A percentile compares a stretch with the other conserved stretches of the same genome.
phyloP scores from a whole-genome alignment of 1,284 basidiomycete species.

The Irpex lacteus region DNA sequence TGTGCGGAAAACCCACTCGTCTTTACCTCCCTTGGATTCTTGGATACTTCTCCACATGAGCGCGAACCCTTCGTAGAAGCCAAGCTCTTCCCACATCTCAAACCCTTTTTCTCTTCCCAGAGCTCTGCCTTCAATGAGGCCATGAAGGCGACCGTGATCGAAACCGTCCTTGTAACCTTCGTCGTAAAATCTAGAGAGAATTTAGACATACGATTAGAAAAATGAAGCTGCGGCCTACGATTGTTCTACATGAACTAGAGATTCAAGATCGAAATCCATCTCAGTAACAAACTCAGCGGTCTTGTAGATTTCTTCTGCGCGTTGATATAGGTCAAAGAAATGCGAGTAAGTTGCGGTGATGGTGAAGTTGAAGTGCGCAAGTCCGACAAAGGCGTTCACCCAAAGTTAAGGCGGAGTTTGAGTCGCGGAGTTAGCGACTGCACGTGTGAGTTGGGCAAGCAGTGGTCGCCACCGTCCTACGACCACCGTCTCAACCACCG shows the following conservation, averaged over 20 bases:
- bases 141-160: conserved; percentile 86
- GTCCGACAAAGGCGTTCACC: background rate
- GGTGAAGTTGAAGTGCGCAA: background rate
- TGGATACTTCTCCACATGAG: conserved; percentile 61
- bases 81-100: conserved; percentile 96
- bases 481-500: conserved; percentile 11
- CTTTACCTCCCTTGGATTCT: conserved; percentile 34
- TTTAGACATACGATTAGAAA: conserved; percentile 15
- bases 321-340: background rate
- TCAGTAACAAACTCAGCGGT: conserved; percentile 17
- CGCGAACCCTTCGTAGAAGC: conserved; percentile 88
- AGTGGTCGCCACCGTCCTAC: background rate
- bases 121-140: conserved; percentile 88
- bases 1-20: conserved; percentile 43
- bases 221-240: conserved; percentile 38
- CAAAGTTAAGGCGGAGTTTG: background rate
- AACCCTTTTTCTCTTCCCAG: conserved; percentile 90
- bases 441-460: background rate
- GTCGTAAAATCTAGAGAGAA: conserved; percentile 68
- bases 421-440: background rate
- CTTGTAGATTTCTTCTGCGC: background rate
- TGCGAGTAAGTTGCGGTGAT: background rate
- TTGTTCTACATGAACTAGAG: conserved; percentile 69
- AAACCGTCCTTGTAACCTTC: conserved; percentile 76
- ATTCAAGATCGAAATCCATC: conserved; percentile 55